phyloP scores from a whole-genome alignment of 805 yeast genomes.

The Kazachstania martiniae region DNA sequence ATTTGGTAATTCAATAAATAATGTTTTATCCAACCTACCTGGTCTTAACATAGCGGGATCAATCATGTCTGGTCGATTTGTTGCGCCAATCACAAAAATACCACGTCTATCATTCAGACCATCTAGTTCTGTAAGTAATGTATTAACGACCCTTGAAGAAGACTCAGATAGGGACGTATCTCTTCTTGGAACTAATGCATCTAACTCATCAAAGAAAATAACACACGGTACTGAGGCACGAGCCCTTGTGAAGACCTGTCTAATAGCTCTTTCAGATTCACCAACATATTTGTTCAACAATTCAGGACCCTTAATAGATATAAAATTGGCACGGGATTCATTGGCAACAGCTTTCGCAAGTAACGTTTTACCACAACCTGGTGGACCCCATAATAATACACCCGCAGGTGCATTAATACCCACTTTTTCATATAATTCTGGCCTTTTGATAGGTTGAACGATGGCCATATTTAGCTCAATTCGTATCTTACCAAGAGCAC shows the following conservation, averaged over 20 bases:
- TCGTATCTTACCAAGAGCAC: conserved; percentile 72
- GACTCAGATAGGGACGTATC: conserved; percentile 82
- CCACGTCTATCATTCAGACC: conserved; percentile 90
- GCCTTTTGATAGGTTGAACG: conserved; percentile 90
- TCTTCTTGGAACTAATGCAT: conserved; percentile 91
- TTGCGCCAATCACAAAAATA: conserved; percentile 90
- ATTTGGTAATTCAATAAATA: conserved; percentile 82
- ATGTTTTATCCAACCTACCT: conserved; percentile 87
- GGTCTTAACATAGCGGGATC: conserved; percentile 98
- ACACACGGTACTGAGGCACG: conserved; percentile 90
- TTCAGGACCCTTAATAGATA: conserved; percentile 94
- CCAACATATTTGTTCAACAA: conserved; percentile 90
- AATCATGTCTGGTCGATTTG: conserved; percentile 95
- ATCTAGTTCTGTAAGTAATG: conserved; percentile 86
- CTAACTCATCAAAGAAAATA: conserved; percentile 90
- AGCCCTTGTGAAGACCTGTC: conserved; percentile 89
- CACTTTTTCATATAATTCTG: conserved; percentile 78
- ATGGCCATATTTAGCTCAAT: conserved; percentile 94
- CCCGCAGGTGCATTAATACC: conserved; percentile 97
- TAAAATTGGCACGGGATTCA: conserved; percentile 92
- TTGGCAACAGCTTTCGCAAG: conserved; percentile 97
- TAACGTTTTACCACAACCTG: conserved; percentile 96
- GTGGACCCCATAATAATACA: conserved; percentile 97
- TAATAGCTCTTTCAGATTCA: conserved; percentile 85
- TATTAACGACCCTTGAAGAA: conserved; percentile 88